Conservation (phyloP, 1,284 basidiomycete species). For the Heterobasidion parviporum region DNA sequence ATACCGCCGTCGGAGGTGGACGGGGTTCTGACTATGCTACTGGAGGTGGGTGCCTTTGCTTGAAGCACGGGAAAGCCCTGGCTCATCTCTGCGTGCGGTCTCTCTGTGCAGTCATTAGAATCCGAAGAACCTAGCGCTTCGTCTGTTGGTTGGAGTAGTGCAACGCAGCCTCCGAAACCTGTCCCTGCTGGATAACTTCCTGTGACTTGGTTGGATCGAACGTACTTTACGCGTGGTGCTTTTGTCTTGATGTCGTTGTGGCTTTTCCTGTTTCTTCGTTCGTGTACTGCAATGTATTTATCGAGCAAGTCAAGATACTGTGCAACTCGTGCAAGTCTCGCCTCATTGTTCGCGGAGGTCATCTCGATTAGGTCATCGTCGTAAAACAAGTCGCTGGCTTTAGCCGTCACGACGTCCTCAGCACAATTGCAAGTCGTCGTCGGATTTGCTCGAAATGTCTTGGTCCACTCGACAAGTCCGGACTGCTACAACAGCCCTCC, state of each 20-base stretch:
- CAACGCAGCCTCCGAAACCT: constrained; percentile 9
- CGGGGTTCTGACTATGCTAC: constrained; percentile 70
- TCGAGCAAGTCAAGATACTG: background rate
- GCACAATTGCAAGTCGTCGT: background rate
- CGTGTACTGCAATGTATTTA: background rate
- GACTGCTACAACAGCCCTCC: constrained; percentile 36
- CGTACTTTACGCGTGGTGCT: constrained; percentile 2
- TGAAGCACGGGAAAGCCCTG: background rate
- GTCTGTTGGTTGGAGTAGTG: constrained; percentile 29
- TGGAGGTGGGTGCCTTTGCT: constrained; percentile 52
- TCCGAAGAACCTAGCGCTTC: constrained; percentile 62
- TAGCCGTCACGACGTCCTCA: background rate
- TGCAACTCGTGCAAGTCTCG: background rate
- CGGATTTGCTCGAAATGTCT: background rate
- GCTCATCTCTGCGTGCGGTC: background rate
- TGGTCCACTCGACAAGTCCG: constrained; percentile 30
- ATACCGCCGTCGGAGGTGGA: constrained; percentile 82
- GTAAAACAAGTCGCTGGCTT: too few species aligned
- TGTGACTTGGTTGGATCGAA: constrained; percentile 7
- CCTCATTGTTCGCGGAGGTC: background rate
- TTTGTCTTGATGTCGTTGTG: too few species aligned
- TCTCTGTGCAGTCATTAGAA: constrained; percentile 50
- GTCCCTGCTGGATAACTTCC: constrained; percentile 10
- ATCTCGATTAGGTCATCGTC: background rate
- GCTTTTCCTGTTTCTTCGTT: background rate